Percentiles rank a stretch among this genome's conserved stretches.
phyloP scores from a whole-genome alignment of 768 basidiomycete species.

The Tephrocybe rancida region DNA sequence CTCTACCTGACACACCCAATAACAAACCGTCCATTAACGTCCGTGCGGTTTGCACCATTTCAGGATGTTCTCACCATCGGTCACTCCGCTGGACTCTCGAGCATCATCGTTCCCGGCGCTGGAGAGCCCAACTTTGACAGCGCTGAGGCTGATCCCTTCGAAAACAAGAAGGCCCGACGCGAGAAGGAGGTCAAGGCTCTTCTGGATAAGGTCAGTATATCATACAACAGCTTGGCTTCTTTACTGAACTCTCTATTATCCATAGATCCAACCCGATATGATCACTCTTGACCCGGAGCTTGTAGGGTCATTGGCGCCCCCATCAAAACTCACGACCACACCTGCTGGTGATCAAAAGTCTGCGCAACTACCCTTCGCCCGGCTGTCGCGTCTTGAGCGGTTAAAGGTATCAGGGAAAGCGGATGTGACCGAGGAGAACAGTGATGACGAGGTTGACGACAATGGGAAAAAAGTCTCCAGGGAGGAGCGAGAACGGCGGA shows the following conservation, averaged over 20 bases:
- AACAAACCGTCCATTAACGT: slow-evolving; percentile 74
- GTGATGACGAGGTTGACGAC: slow-evolving; percentile 39
- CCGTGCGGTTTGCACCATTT: slow-evolving; percentile 85
- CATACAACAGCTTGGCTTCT: neutral
- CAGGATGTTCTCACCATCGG: slow-evolving; percentile 84
- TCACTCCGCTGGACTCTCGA: slow-evolving; percentile 78
- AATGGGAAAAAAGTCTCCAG: slow-evolving; percentile 34
- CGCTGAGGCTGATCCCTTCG: slow-evolving; percentile 92
- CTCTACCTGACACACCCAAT: slow-evolving; percentile 90
- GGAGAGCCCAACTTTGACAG: slow-evolving; percentile 97
- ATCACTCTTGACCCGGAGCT: slow-evolving; percentile 84
- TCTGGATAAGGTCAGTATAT: slow-evolving; percentile 73
- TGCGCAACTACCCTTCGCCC: slow-evolving; percentile 60
- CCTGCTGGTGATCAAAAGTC: slow-evolving; percentile 36
- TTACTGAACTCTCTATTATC: neutral
- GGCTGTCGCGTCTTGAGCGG: slow-evolving; percentile 79
- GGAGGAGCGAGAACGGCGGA: slow-evolving; percentile 78
- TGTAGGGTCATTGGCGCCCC: slow-evolving; percentile 68
- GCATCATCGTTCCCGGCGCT: slow-evolving; percentile 85
- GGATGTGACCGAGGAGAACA: slow-evolving; percentile 62
- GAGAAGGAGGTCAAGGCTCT: slow-evolving; percentile 91
- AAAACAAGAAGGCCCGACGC: slow-evolving; percentile 75
- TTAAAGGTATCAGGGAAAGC: slow-evolving; percentile 74
- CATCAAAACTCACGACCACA: slow-evolving; percentile 61
- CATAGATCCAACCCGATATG: slow-evolving; percentile 87